These are phyloP conservation scores for Cercophora scortea DNA, from an alignment of 495 filamentous ascomycete genomes.

Conservation along the genomic window DNA sequence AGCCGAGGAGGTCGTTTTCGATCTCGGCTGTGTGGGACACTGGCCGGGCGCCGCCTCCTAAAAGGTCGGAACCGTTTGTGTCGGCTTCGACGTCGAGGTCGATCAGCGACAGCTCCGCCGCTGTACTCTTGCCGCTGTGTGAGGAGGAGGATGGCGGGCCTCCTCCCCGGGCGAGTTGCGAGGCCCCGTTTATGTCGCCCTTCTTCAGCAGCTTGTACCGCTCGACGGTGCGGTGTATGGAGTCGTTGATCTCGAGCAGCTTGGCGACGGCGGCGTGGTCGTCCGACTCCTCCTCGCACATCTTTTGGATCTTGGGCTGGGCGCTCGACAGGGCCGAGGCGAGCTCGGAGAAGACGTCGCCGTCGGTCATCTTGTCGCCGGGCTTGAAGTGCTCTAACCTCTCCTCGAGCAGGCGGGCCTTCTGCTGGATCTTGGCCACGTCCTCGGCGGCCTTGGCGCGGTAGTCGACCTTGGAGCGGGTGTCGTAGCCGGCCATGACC, in stretches of 20 bases:
- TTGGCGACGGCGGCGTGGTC: slow-evolving; percentile 94
- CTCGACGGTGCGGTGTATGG: slow-evolving; percentile 94
- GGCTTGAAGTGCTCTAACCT: slow-evolving; percentile 77
- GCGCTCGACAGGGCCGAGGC: slow-evolving; percentile 87
- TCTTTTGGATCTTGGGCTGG: slow-evolving; percentile 96
- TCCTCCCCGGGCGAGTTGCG: slow-evolving; percentile 77
- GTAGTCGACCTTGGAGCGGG: slow-evolving; percentile 90
- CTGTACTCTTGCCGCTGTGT: slow-evolving; percentile 55
- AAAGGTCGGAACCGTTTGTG: slow-evolving; percentile 34
- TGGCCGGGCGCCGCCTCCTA: slow-evolving; percentile 22
- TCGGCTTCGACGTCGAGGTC: slow-evolving; percentile 75
- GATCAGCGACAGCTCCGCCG: slow-evolving; percentile 83
- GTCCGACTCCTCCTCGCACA: slow-evolving; percentile 98
- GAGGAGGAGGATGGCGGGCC: slow-evolving; percentile 52
- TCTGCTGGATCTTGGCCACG: slow-evolving; percentile 85
- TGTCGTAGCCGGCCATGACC: slow-evolving; percentile 96
- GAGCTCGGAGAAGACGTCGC: slow-evolving; percentile 94
- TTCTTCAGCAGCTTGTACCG: slow-evolving; percentile 90
- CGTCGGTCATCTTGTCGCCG: slow-evolving; percentile 76
- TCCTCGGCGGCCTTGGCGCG: slow-evolving; percentile 96
- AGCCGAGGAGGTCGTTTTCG: slow-evolving; percentile 47
- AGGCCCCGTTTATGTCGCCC: slow-evolving; percentile 84
- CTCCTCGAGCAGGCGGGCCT: slow-evolving; percentile 86
- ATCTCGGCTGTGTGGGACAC: slow-evolving; percentile 24
- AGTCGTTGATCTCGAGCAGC: slow-evolving; percentile 94